Base-by-base conservation (phyloP, 768 basidiomycete genomes). In the Ramaria sp. region DNA sequence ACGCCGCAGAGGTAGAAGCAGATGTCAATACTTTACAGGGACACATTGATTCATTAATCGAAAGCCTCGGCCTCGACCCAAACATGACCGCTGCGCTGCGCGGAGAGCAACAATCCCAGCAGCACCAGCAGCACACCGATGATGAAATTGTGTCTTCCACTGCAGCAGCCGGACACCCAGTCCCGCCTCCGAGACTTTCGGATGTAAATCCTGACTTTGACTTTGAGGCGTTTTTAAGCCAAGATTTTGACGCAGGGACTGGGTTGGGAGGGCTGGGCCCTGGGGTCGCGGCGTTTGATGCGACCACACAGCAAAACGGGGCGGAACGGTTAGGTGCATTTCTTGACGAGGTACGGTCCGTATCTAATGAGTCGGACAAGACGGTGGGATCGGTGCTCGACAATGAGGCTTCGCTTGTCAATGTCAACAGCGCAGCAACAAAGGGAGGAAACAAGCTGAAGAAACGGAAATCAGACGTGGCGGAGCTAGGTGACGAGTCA, bases 21-120 rank as follows among this genome's bases (percentile, higher is more conserved):
- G 85, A 88, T 54, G 85, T 92, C 25, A 81, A 83, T 58, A 77
- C 78, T 36, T 67, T 91, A 51, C 79, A 85, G 57, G 70, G 68
- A 12, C 81, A 78, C 56, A 81, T 94, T 41, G 77, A 87, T 56
- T 77, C 78, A 5, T 71, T 93, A 57, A 85, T 91, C 28, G 74
- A 84, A 58, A 76, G 76, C 47, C 74, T 90, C 44, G 85, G 85
- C 6, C 65, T 86, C 47, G 83, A 88, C 62, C 71, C 81, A 18
- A 56, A 47, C 10, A 34, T 68, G 20, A 34, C 22, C 15, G 53
- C 53, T n/a, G 28, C 34, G 9, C 53, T 55, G n/a, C 53, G 53
- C 18, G 53, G 53, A 10, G 53, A 55, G 15, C n/a, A 34, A 15
- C n/a, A 48, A 27, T 22, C 20, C 8, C 32, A 34, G 7, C 30